These are phyloP conservation scores for Podosphaera xanthii DNA, from an alignment of 2,329 filamentous ascomycete species.

Conservation along the genomic window DNA sequence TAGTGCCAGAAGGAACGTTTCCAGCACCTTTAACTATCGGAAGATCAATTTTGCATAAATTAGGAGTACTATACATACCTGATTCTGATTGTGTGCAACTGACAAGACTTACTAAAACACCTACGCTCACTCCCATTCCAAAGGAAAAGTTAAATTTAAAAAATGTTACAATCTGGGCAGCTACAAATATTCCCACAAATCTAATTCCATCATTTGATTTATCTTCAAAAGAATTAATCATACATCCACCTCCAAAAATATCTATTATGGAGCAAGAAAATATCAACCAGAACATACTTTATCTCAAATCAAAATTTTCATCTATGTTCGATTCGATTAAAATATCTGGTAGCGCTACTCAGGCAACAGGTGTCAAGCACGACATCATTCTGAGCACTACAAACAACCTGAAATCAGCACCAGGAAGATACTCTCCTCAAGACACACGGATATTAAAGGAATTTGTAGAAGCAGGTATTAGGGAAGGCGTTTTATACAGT, in stretches of 20 bases:
- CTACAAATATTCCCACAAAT: neutral
- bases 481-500: neutral
- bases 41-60: neutral
- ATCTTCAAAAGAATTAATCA: neutral
- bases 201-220: neutral
- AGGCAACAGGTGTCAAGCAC: neutral
- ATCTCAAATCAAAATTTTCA: too few species aligned
- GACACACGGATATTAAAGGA: neutral
- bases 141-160: neutral
- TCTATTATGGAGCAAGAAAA: neutral
- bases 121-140: neutral
- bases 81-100: neutral
- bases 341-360: neutral
- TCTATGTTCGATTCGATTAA: too few species aligned
- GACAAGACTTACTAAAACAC: neutral
- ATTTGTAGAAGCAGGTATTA: neutral
- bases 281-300: neutral
- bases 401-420: neutral
- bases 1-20: conserved; percentile 1
- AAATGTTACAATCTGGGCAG: neutral
- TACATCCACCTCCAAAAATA: neutral
- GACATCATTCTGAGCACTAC: neutral
- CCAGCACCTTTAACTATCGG: conserved; percentile 1
- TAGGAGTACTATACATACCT: conserved; percentile 1
- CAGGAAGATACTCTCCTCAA: neutral